Evolutionary conservation across 768 basidiomycete species (phyloP).

Genomic region (Leccinum sublutescens): DNA sequence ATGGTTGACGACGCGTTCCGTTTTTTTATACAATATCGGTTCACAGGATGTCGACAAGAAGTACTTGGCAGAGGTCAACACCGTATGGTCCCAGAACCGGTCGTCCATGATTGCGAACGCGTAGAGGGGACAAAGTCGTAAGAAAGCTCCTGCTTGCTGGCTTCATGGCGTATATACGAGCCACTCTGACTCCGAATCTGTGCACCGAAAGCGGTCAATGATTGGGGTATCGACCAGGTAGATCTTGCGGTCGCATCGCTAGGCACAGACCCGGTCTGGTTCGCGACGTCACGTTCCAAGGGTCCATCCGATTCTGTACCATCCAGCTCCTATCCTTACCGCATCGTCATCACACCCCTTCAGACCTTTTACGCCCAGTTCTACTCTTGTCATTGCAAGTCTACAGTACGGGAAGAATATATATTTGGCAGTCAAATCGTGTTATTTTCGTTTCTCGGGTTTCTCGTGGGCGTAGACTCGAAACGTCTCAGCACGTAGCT

Average conservation of each 20-base stretch:
- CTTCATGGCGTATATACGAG: not conserved
- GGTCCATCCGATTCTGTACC: not conserved
- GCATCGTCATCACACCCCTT: not conserved
- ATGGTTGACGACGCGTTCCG: not conserved
- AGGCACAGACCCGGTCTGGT: constrained; percentile 1
- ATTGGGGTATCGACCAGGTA: not conserved
- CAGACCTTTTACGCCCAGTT: not conserved
- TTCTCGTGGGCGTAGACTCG: not conserved
- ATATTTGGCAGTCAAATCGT: not conserved
- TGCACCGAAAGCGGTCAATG: not conserved
- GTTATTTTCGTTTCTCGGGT: not conserved
- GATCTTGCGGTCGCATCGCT: not conserved
- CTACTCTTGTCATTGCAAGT: not conserved
- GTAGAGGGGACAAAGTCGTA: not conserved
- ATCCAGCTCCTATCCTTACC: not conserved
- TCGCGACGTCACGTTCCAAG: constrained; percentile 1
- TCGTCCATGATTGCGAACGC: not conserved
- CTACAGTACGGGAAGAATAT: not conserved
- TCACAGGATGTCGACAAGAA: not conserved
- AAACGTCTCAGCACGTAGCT: not conserved
- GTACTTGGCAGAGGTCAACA: not conserved
- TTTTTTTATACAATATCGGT: not conserved
- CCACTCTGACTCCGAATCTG: not conserved
- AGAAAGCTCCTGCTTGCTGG: not conserved
- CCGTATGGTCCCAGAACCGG: constrained; percentile 6